Conservation (phyloP, 805 yeast species). For the Kockiozyma suomiensis region DNA sequence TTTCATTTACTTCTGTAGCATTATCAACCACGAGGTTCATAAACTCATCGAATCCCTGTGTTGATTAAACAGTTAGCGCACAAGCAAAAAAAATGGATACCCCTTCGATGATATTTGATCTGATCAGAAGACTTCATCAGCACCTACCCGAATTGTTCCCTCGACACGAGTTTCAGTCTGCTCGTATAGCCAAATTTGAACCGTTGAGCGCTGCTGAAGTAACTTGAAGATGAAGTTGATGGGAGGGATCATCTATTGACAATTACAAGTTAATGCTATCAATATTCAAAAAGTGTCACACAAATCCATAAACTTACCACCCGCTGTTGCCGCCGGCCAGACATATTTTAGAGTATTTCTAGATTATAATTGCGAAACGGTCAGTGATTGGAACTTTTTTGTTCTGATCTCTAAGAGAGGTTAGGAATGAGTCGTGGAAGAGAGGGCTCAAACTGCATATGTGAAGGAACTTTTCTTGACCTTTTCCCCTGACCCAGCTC, state of each 20-base stretch:
- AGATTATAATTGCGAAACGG: neutral
- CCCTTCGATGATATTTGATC: neutral
- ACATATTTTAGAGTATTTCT: slow-evolving; percentile 39
- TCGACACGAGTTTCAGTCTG: slow-evolving; percentile 75
- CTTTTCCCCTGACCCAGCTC: slow-evolving; percentile 2
- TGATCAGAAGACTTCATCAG: neutral
- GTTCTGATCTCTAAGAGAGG: no score
- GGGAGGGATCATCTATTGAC: slow-evolving; percentile 75
- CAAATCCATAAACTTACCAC: slow-evolving; percentile 42
- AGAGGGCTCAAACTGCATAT: neutral
- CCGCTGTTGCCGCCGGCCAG: slow-evolving; percentile 50
- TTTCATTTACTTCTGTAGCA: slow-evolving; percentile 63
- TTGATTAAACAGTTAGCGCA: neutral
- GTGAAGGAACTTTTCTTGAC: neutral
- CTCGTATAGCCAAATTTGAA: slow-evolving; percentile 87
- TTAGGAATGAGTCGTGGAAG: neutral
- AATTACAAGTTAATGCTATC: neutral
- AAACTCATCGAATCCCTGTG: slow-evolving; percentile 88
- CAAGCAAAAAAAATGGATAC: neutral
- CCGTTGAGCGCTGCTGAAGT: slow-evolving; percentile 77
- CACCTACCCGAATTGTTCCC: slow-evolving; percentile 64
- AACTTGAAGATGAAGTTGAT: slow-evolving; percentile 86
- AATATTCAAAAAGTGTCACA: neutral
- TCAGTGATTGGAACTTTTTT: neutral
- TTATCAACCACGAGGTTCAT: slow-evolving; percentile 79